Conservation (phyloP, 805 yeast genomes). For the Starmerella sirachaensis region DNA sequence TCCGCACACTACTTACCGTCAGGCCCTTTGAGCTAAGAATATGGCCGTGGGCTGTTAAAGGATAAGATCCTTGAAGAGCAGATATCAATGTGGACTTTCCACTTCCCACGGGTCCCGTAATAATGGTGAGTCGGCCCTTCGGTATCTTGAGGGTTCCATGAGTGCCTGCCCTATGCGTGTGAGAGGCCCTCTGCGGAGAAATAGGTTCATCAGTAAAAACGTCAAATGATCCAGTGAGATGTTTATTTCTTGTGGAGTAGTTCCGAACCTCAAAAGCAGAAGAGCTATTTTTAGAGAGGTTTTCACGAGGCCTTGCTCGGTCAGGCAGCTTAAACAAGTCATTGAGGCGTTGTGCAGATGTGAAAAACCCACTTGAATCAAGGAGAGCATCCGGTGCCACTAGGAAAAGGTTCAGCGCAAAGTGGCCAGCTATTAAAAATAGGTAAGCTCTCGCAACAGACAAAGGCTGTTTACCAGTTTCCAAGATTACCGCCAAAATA, state of each 20-base stretch:
- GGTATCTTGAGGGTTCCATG: conserved; percentile 49
- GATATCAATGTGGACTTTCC: conserved; percentile 80
- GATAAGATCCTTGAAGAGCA: conserved; percentile 64
- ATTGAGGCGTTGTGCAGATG: conserved; percentile 40
- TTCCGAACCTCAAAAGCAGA: no score
- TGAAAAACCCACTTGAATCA: no score
- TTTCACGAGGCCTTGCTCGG: no score
- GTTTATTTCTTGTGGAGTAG: no score
- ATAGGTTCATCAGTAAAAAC: no score
- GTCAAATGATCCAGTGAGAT: no score
- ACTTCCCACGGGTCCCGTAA: conserved; percentile 81
- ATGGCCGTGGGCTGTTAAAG: conserved; percentile 53
- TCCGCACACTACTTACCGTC: conserved; percentile 52
- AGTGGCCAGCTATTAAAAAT: not conserved
- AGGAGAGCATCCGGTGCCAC: conserved; percentile 45
- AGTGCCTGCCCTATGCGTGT: no score
- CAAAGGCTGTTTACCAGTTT: not conserved
- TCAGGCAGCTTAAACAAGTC: no score
- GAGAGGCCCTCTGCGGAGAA: no score
- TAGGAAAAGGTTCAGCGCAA: conserved; percentile 20
- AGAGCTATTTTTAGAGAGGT: no score
- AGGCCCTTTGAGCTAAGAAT: conserved; percentile 54
- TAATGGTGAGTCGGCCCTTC: conserved; percentile 68
- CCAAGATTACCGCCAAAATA: conserved; percentile 1
- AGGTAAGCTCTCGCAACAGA: conserved; percentile 7